Evolutionary conservation across 2,329 filamentous ascomycete genomes (phyloP), one percentile per base, ranked within the genome.

Genomic region (Cladosporium sp.): DNA sequence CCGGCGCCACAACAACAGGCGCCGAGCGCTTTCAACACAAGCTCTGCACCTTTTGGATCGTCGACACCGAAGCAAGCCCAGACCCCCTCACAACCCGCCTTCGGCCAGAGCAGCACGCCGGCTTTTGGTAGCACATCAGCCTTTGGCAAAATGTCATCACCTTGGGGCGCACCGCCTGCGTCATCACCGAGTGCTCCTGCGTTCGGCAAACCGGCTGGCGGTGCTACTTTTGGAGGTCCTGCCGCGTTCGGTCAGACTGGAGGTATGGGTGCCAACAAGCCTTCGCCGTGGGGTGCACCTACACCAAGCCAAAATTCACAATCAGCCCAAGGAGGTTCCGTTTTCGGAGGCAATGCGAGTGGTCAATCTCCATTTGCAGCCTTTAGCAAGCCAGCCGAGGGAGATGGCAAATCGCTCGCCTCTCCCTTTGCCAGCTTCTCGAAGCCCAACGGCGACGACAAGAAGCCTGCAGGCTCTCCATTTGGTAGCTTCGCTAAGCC

Each of bases 391-490:
- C 42, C 11, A 28, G 19, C 16, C 7, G 32, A 41, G 9, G 43
- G 31, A 16, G 44, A 46, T 16, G 37, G 38, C 10, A 53, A 53
- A 28, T 43, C 43, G 28, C 38, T 43, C 31, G 37, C 54, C 7
- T 69, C 69, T 8, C 59, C 64, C 1, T 68, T 70, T 54, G 61
- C 60, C 3, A 64, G 60, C 52, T 68, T 70, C 54, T 60, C 50
- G 31, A 54, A 53, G n/a, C 41, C 28, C 16, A 43, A 32, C 22
- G 40, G 52, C 16, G 62, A 54, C 18, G 38, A 43, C 18, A 56
- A 44, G 13, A 43, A 35, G 46, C 48, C 48, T 22, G 54, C 49
- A n/a, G 19, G 45, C 9, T 54, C 54, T 13, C 54, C 54, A 2
- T 57, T 58, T 32, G 42, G 40, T 16, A 14, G 22, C 13, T 46